Base-by-base conservation (phyloP, 257 asterid species). In the Knoxia roxburghii region DNA sequence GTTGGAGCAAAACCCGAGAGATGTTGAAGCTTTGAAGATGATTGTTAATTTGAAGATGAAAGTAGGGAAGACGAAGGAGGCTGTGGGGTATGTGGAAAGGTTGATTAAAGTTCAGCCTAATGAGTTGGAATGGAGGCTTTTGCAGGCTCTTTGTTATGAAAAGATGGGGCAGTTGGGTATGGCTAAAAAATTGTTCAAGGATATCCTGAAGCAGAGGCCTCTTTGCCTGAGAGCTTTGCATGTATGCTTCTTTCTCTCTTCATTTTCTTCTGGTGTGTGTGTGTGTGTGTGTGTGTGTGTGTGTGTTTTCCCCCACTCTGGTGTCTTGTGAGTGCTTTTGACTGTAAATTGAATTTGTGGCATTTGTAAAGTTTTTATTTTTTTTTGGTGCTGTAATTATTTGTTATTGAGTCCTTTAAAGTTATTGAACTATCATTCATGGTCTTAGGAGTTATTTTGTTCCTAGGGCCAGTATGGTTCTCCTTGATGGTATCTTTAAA, bases 81-180 rank as follows among this genome's bases (percentile, higher is more conserved):
- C 88, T 35, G 84, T 86, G 75, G 78, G 71, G 78, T 82, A 78
- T 72, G 96, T 89, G 74, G 97, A 86, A 80, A 87, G 49, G 73
- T 65, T 89, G 85, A 85, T 92, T 64, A 79, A 86, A 17, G 52
- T 86, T 74, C 85, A 87, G 77, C 95, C 95, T 41, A 79, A 70
- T 61, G 96, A 87, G 71, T 74, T 89, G 85, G 97, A 92, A 77
- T 89, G 98, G 98, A 82, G 95, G 82, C 91, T 92, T 66, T 77
- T 92, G 85, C 90, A 89, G 78, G 98, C 97, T 30, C 89, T 85
- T 63, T 89, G 94, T 72, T 89, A 81, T 77, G 98, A 92, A 81
- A 82, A 86, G 90, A 82, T 81, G 80, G 98, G 97, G 68, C 76
- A 92, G 64, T 75, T 87, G 67, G 72, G 86, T 40, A 87, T 81